Evolutionary conservation across 2,329 filamentous ascomycete species (phyloP), one percentile per base, ranked within the genome.

Genomic region (Teratosphaeria pseudoeucalypti): DNA sequence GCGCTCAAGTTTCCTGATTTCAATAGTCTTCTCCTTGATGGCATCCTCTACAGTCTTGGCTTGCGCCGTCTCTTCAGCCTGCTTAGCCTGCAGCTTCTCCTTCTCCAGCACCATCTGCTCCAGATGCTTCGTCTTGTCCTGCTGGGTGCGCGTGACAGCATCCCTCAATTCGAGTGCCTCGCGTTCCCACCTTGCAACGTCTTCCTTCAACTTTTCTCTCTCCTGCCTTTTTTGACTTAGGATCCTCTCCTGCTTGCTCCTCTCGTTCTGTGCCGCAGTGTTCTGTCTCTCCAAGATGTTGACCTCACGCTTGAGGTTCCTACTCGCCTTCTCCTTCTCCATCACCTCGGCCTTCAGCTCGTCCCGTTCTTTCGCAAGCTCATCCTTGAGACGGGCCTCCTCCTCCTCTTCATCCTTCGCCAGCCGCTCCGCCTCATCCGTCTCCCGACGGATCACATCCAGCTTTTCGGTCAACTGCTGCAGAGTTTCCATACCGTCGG

Each of bases 301-400:
- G 57, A 95, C 86, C 70, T 92, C 87, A 63, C 87, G 87, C 68
- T 88, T 90, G 58, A 96, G 76, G 69, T 91, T 90, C 53, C 89
- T 86, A 55, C 90, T 96, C 56, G 86, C 88, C 68, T 95, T 90
- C 64, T 97, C 92, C 72, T 95, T 96, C 69, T 95, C 90, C 71
- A 89, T 94, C 58, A 94, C 79, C 23, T 86, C 81, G 62, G 87
- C 86, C 67, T 83, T 86, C 71, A 96, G 85, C 56, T 87, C 82
- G 65, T 95, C 89, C 61, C 90, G 87, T 67, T 95, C 90, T 60
- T 85, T 85, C 58, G 86, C 84, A 34, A 96, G 65, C 11, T 76
- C 72, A 1, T 72, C 72, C 61, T 78, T 79, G 34, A 73, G 70
- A 1, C 70, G 70, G 55, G 74, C 67, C 59, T 79, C 80, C 55